Evolutionary conservation across 768 basidiomycete species (phyloP), one percentile per base, ranked within the genome.

Genomic region (Collybiopsis confluens): DNA sequence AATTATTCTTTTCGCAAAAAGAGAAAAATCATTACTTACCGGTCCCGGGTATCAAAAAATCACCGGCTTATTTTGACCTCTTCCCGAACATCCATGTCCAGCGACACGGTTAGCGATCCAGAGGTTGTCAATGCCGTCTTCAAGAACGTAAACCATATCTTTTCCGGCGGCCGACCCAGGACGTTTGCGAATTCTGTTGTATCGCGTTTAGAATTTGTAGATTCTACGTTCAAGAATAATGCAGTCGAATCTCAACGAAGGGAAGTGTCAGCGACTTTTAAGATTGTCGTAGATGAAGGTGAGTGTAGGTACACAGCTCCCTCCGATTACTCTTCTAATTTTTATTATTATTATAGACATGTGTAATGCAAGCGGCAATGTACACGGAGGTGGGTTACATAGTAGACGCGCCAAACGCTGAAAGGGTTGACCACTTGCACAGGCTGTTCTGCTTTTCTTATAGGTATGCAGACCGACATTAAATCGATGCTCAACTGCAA

Each of bases 381-480:
- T 71, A 1, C 70, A 71, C 30, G 30, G 30, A 33, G 30, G 30
- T 33, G 5, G 30, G 13, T 33, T 13, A 6, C 30, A 33, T 13
- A 5, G 13, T 33, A 6, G 30, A 13, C 30, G 6, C 13, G 6
- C 13, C 30, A 33, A 36, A n/a, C n/a, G n/a, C n/a, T 36, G 35
- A 36, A 8, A 36, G 35, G 45, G 18, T 27, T 27, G 11, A 47
- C n/a, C 5, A 33, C 35, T 27, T 33, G 35, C 20, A 72, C 72
- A 6, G 72, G 64, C 10, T 72, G 70, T 45, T 56, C 61, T 13
- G 70, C 64, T 6, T 52, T 64, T 37, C 55, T 72, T 20, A 62
- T 72, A 45, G 69, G 71, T 58, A 56, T 59, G 72, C 30, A 33
- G n/a, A n/a, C n/a, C n/a, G n/a, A n/a, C n/a, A n/a, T n/a, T n/a